Percentiles rank a stretch among this genome's conserved stretches.
phyloP scores from a whole-genome alignment of 805 yeast genomes.

The Metschnikowia picachoensis region DNA sequence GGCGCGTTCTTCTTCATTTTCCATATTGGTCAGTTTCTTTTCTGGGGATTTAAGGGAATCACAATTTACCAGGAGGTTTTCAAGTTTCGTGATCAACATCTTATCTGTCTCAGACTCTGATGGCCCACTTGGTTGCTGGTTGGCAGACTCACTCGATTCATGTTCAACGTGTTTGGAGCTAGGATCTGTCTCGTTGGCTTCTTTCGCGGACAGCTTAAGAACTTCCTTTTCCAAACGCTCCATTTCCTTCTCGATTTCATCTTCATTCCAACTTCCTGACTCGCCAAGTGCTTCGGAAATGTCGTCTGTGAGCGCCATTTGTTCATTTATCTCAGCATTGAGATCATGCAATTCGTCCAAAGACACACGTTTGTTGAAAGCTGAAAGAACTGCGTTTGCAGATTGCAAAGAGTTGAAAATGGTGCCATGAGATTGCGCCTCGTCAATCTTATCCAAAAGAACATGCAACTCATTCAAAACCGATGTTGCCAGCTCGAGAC shows the following conservation, averaged over 20 bases:
- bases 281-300: conserved; percentile 23
- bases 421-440: conserved; percentile 28
- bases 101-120: background rate
- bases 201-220: no score
- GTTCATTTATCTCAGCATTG: conserved; percentile 28
- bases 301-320: conserved; percentile 26
- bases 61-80: background rate
- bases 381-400: conserved; percentile 24
- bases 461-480: conserved; percentile 21
- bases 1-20: background rate
- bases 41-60: background rate
- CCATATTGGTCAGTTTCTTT: background rate
- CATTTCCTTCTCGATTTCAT: conserved; percentile 31
- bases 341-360: conserved; percentile 26
- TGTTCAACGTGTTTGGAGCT: no score
- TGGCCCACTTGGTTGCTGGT: background rate
- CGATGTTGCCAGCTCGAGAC: conserved; percentile 18
- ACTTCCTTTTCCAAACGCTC: conserved; percentile 16
- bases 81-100: background rate
- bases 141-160: background rate
- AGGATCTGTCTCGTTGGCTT: background rate
- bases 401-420: conserved; percentile 25
- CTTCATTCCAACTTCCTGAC: conserved; percentile 17
- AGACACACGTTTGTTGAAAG: conserved; percentile 26
- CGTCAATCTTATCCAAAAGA: conserved; percentile 32